Evolutionary conservation across 495 filamentous ascomycete species (phyloP).

Genomic region (Bacidia rubella): DNA sequence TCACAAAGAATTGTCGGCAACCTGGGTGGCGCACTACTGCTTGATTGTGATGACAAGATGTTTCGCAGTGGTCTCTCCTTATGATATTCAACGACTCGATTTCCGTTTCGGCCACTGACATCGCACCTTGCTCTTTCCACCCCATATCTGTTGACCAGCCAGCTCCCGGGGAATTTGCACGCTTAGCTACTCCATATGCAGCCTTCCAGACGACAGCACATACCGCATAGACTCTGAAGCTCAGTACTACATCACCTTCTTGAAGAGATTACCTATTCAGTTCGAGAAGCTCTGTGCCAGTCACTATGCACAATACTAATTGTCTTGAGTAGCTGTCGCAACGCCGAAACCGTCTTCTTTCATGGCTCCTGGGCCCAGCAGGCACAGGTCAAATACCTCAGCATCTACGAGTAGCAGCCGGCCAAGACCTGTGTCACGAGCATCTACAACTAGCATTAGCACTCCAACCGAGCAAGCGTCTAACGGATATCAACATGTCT

Average conservation of each 20-base stretch:
- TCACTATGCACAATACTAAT: too few relatives aligned
- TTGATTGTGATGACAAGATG: not conserved
- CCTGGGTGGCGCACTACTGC: not conserved
- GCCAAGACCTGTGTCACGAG: slow-evolving; percentile 55
- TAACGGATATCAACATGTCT: slow-evolving; percentile 42
- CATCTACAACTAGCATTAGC: slow-evolving; percentile 72
- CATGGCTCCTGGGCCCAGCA: slow-evolving; percentile 9
- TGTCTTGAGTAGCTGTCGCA: not conserved
- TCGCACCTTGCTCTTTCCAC: not conserved
- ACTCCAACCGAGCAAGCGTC: slow-evolving; percentile 55
- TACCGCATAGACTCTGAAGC: not conserved
- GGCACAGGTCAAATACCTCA: slow-evolving; percentile 47
- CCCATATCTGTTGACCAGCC: not conserved
- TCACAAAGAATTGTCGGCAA: not conserved
- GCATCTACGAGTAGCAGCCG: slow-evolving; percentile 43
- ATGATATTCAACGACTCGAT: too few relatives aligned
- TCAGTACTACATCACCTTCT: too few relatives aligned
- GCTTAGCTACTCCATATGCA: not conserved
- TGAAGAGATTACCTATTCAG: too few relatives aligned
- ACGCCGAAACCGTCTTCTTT: not conserved
- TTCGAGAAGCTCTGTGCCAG: too few relatives aligned
- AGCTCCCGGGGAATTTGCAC: not conserved
- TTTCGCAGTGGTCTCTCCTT: too few relatives aligned
- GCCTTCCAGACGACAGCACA: not conserved
- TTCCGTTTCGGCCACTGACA: not conserved